A percentile compares a stretch with the other conserved stretches of the same genome.
phyloP scores from a whole-genome alignment of 345 rosid species.

The Trapa incisa region DNA sequence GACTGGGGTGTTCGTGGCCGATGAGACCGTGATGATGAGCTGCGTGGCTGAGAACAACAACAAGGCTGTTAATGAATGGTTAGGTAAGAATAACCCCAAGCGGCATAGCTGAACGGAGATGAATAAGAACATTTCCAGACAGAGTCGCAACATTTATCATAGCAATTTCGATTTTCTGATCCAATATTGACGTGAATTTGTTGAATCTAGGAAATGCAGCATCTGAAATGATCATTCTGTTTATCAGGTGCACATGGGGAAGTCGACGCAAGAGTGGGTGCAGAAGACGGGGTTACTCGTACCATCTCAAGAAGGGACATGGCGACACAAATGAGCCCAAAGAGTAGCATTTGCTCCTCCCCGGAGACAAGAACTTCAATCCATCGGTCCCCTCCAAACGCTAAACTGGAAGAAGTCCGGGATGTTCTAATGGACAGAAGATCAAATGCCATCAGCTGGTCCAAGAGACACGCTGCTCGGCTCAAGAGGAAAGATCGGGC shows the following conservation, averaged over 20 bases:
- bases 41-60: conserved; percentile 13
- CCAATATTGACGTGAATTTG: too few relatives aligned
- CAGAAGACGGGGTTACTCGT: conserved; percentile 27
- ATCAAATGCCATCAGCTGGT: conserved; percentile 45
- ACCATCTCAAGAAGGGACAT: conserved; percentile 61
- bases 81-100: background rate
- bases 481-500: conserved; percentile 30
- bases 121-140: background rate
- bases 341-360: conserved; percentile 29
- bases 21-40: conserved; percentile 11
- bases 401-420: conserved; percentile 54
- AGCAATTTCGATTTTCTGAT: background rate
- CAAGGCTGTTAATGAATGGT: conserved; percentile 2
- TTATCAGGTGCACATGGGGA: conserved; percentile 41
- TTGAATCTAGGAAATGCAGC: background rate
- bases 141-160: background rate
- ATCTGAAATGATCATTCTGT: background rate
- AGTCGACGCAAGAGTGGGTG: conserved; percentile 21
- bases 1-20: conserved; percentile 24
- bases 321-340: conserved; percentile 92
- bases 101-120: background rate
- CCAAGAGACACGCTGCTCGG: conserved; percentile 37
- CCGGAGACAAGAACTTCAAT: conserved; percentile 35
- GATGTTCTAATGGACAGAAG: conserved; percentile 80
- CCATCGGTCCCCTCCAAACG: conserved; percentile 20